These are phyloP conservation scores for Eragrostis tef DNA, from an alignment of 202 grass and related monocot genomes.

Conservation along the genomic window DNA sequence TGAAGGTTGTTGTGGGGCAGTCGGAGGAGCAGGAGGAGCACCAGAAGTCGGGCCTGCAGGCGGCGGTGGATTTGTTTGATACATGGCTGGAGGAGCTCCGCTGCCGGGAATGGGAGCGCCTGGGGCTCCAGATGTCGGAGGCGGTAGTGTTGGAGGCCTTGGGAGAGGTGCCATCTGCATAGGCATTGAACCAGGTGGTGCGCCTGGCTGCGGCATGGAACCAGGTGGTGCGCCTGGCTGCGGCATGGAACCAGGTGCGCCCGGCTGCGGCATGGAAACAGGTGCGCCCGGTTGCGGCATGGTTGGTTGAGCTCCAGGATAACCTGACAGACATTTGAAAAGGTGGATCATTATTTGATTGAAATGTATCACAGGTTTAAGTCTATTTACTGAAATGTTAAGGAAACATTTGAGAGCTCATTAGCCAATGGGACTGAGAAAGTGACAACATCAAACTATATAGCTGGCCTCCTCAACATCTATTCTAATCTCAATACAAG, in stretches of 20 bases:
- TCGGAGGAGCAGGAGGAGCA: slow-evolving; percentile 34
- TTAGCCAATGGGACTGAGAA: background rate
- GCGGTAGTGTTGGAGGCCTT: slow-evolving; percentile 58
- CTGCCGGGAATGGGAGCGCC: slow-evolving; percentile 46
- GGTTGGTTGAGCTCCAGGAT: slow-evolving; percentile 47
- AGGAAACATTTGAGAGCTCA: slow-evolving; percentile 4
- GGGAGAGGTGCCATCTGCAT: slow-evolving; percentile 65
- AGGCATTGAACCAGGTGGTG: slow-evolving; percentile 53
- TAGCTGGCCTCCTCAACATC: background rate
- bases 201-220: slow-evolving; percentile 43
- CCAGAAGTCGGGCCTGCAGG: slow-evolving; percentile 50
- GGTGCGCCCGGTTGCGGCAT: slow-evolving; percentile 38
- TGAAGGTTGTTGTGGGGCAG: slow-evolving; percentile 44
- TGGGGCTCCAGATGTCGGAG: slow-evolving; percentile 57
- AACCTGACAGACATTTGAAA: slow-evolving; percentile 54
- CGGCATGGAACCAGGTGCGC: slow-evolving; percentile 48
- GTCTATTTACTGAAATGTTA: background rate
- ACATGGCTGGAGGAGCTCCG: slow-evolving; percentile 52
- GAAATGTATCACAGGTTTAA: slow-evolving; percentile 27
- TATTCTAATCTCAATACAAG: background rate
- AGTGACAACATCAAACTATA: slow-evolving; percentile 3
- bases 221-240: slow-evolving; percentile 47
- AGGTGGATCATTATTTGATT: background rate
- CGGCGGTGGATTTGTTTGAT: slow-evolving; percentile 53
- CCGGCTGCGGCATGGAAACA: slow-evolving; percentile 50